Base-by-base conservation (phyloP, 176 grass and related monocot genomes). In the Triticum urartu region DNA sequence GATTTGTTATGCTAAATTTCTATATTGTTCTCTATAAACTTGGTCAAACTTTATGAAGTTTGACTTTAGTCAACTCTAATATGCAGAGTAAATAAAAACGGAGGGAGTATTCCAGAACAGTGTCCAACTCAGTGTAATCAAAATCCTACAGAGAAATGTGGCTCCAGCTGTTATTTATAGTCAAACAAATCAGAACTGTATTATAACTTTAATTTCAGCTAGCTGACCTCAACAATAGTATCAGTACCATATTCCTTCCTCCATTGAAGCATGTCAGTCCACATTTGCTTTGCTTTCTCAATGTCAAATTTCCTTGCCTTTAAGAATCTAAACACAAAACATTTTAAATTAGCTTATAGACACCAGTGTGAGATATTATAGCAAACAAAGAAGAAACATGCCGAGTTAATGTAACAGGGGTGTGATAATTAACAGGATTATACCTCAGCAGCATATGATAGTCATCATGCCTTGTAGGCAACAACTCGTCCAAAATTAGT, bases 221-320 rank as follows among this genome's bases (percentile, higher is more conserved):
- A 66, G 77, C 90, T 71, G 25, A 95, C 93, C 88, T 98, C 96
- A 12, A 95, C 48, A 88, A 98, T 94, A 28, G 88, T 95, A 88
- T 98, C 96, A 34, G 90, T 86, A 47, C 86, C 93, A 81, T 94
- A 98, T 11, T 98, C 96, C 75, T 89, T 98, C 71, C 96, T 90
- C 96, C 96, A 98, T 11, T 95, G 92, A 91, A 98, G 90, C 96
- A 94, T 98, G 79, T 98, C 96, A 38, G 79, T 91, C 96, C 96
- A 95, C 96, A 95, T 95, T 82, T 98, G 96, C 71, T 92, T 98
- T 85, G 96, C 88, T 94, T 88, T 98, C 21, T 98, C 96, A 20
- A 94, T 89, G 89, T 98, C 96, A 83, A 98, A 92, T 73, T 88
- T 95, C 62, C 96, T 91, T 77, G 96, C 96, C 86, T 98, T 98